Conservation (phyloP, 352 stramenopile species). For the Thalassiosira allenii region DNA sequence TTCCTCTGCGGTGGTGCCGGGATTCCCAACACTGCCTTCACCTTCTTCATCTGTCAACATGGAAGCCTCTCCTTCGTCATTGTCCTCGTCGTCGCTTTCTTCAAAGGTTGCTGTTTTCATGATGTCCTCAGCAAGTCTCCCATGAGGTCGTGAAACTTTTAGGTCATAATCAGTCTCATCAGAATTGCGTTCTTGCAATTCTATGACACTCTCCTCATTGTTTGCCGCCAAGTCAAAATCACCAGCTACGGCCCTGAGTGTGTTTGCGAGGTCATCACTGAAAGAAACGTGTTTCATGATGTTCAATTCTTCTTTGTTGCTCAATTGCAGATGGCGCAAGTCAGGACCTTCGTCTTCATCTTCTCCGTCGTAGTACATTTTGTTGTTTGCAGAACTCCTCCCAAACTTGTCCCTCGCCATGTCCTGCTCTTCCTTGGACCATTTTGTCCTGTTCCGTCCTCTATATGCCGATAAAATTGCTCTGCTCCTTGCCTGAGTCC, state of each 20-base stretch:
- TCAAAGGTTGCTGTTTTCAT: constrained; percentile 9
- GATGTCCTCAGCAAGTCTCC: not conserved
- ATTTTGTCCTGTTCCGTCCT: not conserved
- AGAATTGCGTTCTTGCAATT: too few relatives aligned
- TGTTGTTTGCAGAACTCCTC: not conserved
- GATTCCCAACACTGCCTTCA: too few relatives aligned
- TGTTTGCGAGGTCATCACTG: constrained; percentile 5
- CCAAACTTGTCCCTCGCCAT: not conserved
- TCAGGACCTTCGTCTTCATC: not conserved
- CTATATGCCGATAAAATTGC: constrained; percentile 15
- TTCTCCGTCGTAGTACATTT: not conserved
- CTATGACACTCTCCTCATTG: too few relatives aligned
- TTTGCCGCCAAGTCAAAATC: not conserved
- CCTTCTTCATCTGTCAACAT: not conserved
- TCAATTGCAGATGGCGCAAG: not conserved
- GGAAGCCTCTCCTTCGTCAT: not conserved
- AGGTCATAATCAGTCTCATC: too few relatives aligned
- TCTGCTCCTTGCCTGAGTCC: not conserved
- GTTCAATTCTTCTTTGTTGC: not conserved
- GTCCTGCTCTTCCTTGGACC: not conserved
- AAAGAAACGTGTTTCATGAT: constrained; percentile 12
- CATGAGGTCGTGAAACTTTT: not conserved
- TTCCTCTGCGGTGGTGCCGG: too few relatives aligned
- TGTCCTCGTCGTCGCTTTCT: constrained; percentile 5
- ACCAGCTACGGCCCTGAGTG: not conserved